Base-by-base conservation (phyloP, 331 rosid species). In the Phaseolus coccineus region DNA sequence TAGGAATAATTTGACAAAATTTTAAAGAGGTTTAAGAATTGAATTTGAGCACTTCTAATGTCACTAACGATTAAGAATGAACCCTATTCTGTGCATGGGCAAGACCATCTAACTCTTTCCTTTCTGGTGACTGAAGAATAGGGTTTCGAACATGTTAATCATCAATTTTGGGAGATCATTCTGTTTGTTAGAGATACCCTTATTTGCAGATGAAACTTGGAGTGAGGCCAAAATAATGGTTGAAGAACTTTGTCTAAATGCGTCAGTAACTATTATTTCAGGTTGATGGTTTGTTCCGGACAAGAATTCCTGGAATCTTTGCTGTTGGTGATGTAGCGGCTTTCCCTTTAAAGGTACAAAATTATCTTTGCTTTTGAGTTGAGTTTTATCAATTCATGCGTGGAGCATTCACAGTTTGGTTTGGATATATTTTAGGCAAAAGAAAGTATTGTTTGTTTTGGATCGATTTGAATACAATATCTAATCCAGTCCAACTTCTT, bases 261-360 rank as follows among this genome's bases (percentile, higher is more conserved):
- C 53, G 25, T 77, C 50, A 6, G 61, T 69, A 57, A 42, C 47
- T 24, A 53, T 75, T 66, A 48, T 83, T 82, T 80, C 88, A 93
- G 94, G 97, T 93, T 79, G 97, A 91, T 88, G 98, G 97, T 68
- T 85, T 63, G 78, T 96, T 96, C 85, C 87, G 93, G 82, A 96
- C 99, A 3, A 82, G 80, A 50, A 53, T 81, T 74, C 97, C 94
- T 55, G 96, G 97, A 77, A 89, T 93, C 82, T 93, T 93, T 77
- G 98, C 94, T 63, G 55, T 96, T 73, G 99, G 98, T 80, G 99
- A 93, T 76, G 96, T 89, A 35, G 96, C 97, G 48, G 97, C 96
- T 30, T 96, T 96, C 82, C 99, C 99, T 25, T 84, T 96, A 69
- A 96, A 93, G 94, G 98, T 89, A 78, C 55, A 40, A 28, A 48